Percentiles rank a stretch among this genome's conserved stretches.
phyloP scores from a whole-genome alignment of 768 basidiomycete species.

The Candolleomyces eurysporus region DNA sequence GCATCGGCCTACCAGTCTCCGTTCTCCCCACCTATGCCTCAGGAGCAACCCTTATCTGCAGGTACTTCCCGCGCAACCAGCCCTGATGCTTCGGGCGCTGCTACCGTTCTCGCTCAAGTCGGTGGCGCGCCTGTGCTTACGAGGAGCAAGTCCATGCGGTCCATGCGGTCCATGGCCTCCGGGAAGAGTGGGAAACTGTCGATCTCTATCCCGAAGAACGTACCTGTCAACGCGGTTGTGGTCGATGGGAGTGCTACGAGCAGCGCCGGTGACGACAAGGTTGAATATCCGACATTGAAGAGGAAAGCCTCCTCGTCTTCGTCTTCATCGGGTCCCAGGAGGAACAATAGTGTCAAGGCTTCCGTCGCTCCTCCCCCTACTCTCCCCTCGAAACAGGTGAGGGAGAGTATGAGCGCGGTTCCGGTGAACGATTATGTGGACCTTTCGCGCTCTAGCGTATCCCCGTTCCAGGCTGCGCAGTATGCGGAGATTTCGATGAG shows the following conservation, averaged over 20 bases:
- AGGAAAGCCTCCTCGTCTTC: constrained; percentile 7
- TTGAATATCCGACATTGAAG: constrained; percentile 13
- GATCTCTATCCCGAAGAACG: constrained; percentile 6
- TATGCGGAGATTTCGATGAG: constrained; percentile 68
- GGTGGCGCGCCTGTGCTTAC: constrained; percentile 8
- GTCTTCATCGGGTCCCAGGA: constrained; percentile 4
- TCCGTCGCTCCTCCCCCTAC: constrained; percentile 17
- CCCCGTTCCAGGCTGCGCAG: constrained; percentile 74
- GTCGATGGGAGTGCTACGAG: not conserved
- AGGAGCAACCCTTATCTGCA: constrained; percentile 27
- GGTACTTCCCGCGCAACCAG: constrained; percentile 1
- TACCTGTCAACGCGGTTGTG: not conserved
- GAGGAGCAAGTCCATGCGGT: constrained; percentile 1
- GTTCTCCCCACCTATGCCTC: constrained; percentile 19
- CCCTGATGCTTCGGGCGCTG: not conserved
- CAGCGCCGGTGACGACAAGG: not conserved
- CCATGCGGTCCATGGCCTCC: not conserved
- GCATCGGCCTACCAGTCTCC: constrained; percentile 30
- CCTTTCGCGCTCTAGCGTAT: constrained; percentile 64
- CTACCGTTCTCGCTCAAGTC: constrained; percentile 5
- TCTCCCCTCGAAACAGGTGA: constrained; percentile 16
- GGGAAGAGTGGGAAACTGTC: constrained; percentile 3
- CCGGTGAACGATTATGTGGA: constrained; percentile 56
- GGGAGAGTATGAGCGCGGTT: constrained; percentile 9
- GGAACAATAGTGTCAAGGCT: constrained; percentile 11